Conservation (phyloP, 306 rosid species). For the Ammopiptanthus mongolicus region DNA sequence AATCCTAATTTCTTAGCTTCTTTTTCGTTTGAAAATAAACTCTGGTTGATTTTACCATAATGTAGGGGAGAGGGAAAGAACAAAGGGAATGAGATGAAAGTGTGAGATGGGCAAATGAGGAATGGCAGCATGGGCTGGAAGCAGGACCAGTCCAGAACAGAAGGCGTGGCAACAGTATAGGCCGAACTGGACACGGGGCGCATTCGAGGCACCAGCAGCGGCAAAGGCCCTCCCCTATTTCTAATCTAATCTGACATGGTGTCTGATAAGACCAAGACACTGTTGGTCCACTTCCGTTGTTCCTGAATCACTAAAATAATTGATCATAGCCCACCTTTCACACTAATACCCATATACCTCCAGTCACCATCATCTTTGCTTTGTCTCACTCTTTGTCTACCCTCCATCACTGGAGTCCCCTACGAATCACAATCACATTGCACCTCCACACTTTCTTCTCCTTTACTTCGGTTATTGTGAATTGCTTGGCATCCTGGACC, state of each 20-base stretch:
- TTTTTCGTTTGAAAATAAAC: not conserved
- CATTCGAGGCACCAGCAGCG: not conserved
- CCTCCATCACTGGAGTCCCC: not conserved
- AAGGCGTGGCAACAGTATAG: conserved; percentile 13
- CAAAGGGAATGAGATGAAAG: not conserved
- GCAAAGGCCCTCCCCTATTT: not conserved
- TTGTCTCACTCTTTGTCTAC: conserved; percentile 30
- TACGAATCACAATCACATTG: not conserved
- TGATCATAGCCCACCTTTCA: not conserved
- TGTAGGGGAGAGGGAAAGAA: not conserved
- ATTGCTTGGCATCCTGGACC: not conserved
- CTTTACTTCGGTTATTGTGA: not conserved
- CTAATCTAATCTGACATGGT: conserved; percentile 18
- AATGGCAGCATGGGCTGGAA: conserved; percentile 23
- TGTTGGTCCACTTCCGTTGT: conserved; percentile 28
- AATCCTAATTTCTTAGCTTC: not conserved
- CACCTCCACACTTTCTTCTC: not conserved
- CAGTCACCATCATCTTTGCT: not conserved
- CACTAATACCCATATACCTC: not conserved
- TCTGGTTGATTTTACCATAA: not conserved
- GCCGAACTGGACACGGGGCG: conserved; percentile 6
- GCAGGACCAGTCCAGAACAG: conserved; percentile 1
- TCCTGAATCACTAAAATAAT: not conserved
- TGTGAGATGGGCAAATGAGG: conserved; percentile 3
- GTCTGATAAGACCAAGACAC: conserved; percentile 29